phyloP scores from a whole-genome alignment of 495 filamentous ascomycete genomes.

The Aspergillus asperescens region DNA sequence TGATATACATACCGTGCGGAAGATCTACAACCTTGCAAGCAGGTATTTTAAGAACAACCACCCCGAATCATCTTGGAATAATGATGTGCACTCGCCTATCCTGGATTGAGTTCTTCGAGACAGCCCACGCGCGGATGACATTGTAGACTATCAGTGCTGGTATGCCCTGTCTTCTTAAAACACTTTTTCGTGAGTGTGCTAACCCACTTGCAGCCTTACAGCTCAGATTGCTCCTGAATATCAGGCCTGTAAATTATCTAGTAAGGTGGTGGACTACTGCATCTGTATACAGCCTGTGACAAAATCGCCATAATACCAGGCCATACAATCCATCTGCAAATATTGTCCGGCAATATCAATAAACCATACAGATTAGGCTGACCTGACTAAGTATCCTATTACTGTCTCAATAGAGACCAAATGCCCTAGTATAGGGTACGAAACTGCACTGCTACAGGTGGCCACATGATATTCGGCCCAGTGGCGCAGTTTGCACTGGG shows the following conservation, averaged over 20 bases:
- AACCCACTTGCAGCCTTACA: background rate
- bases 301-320: background rate
- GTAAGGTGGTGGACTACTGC: slow-evolving; percentile 6
- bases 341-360: background rate
- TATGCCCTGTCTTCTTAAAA: background rate
- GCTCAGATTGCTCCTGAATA: background rate
- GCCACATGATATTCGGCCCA: slow-evolving; percentile 4
- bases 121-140: background rate
- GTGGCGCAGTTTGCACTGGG: slow-evolving; percentile 6
- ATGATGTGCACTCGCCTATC: background rate
- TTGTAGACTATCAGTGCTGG: background rate
- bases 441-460: background rate
- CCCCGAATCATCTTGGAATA: background rate
- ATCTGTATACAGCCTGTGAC: slow-evolving; percentile 4
- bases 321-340: background rate
- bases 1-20: background rate
- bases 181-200: background rate
- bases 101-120: background rate
- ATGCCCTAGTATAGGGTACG: slow-evolving; percentile 1
- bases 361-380: slow-evolving; percentile 8
- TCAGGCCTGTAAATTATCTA: background rate
- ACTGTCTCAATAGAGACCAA: slow-evolving; percentile 5
- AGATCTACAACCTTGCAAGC: background rate
- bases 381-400: slow-evolving; percentile 4
- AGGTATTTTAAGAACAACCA: background rate